These are phyloP conservation scores for Larix kaempferi DNA, from an alignment of 75 land plant genomes.

Conservation along the genomic window DNA sequence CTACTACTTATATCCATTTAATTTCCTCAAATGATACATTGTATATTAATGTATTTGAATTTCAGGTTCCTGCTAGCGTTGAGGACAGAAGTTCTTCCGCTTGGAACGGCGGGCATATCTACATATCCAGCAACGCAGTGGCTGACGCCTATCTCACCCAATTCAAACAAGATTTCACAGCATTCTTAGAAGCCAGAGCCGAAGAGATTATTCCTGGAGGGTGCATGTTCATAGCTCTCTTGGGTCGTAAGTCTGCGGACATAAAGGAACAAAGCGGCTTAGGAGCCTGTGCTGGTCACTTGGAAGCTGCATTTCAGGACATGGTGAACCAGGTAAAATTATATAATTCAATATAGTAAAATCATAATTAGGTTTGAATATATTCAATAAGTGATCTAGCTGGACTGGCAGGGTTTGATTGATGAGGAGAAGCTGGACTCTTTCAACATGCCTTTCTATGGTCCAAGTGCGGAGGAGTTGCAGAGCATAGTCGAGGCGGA, in stretches of 20 bases:
- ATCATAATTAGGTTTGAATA: not conserved
- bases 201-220: not conserved
- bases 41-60: no score
- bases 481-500: slow-evolving; percentile 24
- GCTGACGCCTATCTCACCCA: no score
- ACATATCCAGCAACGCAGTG: no score
- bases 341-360: not conserved
- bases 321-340: slow-evolving; percentile 15
- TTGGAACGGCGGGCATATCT: no score
- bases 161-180: not conserved
- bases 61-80: no score
- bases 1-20: not conserved
- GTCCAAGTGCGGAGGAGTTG: slow-evolving; percentile 44
- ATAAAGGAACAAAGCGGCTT: slow-evolving; percentile 21
- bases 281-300: not conserved
- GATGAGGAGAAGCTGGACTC: slow-evolving; percentile 50
- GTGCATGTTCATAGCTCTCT: not conserved
- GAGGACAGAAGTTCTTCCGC: no score
- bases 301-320: slow-evolving; percentile 8
- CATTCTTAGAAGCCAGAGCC: not conserved
- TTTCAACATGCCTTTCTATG: slow-evolving; percentile 46
- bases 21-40: no score
- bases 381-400: not conserved
- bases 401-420: slow-evolving; percentile 30
- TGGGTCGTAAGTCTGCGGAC: slow-evolving; percentile 6